These are phyloP conservation scores for Babesia bovis DNA, from an alignment of 169 alveolate genomes.

Conservation along the genomic window DNA sequence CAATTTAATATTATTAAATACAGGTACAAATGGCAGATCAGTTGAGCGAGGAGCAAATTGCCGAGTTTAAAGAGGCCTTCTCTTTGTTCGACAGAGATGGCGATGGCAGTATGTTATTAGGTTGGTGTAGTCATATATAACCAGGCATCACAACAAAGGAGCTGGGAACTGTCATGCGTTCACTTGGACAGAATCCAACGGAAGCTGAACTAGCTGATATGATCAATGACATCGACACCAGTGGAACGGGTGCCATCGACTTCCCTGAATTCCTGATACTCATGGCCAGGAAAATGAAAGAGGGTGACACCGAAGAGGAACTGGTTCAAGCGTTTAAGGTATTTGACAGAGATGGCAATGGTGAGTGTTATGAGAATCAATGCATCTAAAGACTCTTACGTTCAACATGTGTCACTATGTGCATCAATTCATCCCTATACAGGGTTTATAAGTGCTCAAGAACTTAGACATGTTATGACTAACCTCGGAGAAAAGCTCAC, in stretches of 20 bases:
- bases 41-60: conserved; percentile 98
- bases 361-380: conserved; percentile 22
- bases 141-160: conserved; percentile 93
- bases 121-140: neutral
- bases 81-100: conserved; percentile 99
- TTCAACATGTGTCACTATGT: neutral
- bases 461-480: conserved; percentile 98
- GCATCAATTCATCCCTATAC: conserved; percentile 32
- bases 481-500: conserved; percentile 97
- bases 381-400: neutral
- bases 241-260: conserved; percentile 94
- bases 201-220: conserved; percentile 95
- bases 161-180: conserved; percentile 94
- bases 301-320: conserved; percentile 98
- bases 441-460: conserved; percentile 98
- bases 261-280: conserved; percentile 98
- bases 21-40: conserved; percentile 92
- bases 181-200: conserved; percentile 96
- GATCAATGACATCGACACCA: conserved; percentile 95
- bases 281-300: conserved; percentile 99
- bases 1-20: neutral
- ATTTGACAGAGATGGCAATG: conserved; percentile 97
- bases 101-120: conserved; percentile 90
- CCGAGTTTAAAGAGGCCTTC: conserved; percentile 99
- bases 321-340: conserved; percentile 97